Base-by-base conservation (phyloP, 1,139 yeast genomes). In the Sugiyamaella pinicola region DNA sequence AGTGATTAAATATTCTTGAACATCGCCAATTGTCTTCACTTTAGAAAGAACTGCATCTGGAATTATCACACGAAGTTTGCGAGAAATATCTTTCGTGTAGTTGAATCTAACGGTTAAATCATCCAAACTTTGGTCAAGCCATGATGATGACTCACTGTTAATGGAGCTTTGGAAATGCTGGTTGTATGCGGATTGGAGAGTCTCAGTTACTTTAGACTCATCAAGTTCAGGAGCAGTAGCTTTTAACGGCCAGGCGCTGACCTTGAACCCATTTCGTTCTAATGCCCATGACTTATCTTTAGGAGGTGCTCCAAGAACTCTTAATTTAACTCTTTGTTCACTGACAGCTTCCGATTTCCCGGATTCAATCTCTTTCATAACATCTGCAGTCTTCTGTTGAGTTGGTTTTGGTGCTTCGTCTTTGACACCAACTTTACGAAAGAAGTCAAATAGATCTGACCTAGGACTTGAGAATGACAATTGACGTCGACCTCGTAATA, bases 41-140 rank as follows among this genome's bases (percentile, higher is more conserved):
- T 74, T 72, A 2, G 88, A 74, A 22, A 88, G 68, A 40, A 77
- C 71, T 54, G 75, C 75, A 68, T 90, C 97, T 35, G 87, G 84
- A 21, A 90, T 76, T 37, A 81, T 75, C 52, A 84, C 73, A 7
- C 91, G 87, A 54, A 88, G 79, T 26, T 71, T 68, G 49, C 74
- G 69, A 66, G 85, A 90, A 44, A 88, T 73, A 22, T 65, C 62
- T 66, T 85, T 87, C 40, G 82, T 67, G 46, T 82, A 74, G 24
- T 72, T 64, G 64, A 89, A 87, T 64, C 95, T 78, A 53, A 74
- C 67, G n/a, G 34, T 24, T 9, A 57, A 42, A 24, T 51, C 54
- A n/a, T 22, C 49, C 21, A 53, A 33, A 8, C 50, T 35, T 12
- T 38, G 47, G 12, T 44, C 34, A n/a, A 52, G 24, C 41, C 43